These are phyloP conservation scores for Cenchrus fungigraminus DNA, from an alignment of 176 grass and related monocot species.

Conservation along the genomic window DNA sequence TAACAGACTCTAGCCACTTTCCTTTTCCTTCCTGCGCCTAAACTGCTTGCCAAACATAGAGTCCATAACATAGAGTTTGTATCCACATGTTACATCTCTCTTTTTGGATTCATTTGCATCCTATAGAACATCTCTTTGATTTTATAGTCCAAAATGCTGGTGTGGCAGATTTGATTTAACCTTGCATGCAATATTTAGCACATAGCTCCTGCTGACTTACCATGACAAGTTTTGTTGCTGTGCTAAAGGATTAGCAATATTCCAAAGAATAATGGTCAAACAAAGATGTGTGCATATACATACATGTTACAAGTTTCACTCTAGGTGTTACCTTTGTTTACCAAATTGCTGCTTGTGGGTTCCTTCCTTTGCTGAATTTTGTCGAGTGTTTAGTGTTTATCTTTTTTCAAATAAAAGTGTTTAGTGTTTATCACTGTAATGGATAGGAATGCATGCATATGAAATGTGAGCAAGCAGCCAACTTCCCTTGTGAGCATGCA, in stretches of 20 bases:
- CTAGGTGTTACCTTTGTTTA: slow-evolving; percentile 2
- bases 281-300: not conserved
- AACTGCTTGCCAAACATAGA: too few relatives aligned
- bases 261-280: not conserved
- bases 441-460: not conserved
- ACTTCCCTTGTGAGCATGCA: not conserved
- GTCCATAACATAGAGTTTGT: not conserved
- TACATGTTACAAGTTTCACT: not conserved
- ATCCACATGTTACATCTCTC: not conserved
- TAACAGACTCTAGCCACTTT: too few relatives aligned
- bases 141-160: slow-evolving; percentile 9
- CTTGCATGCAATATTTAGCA: not conserved
- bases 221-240: not conserved
- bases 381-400: not conserved
- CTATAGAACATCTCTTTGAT: not conserved
- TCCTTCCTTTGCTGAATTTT: slow-evolving; percentile 4
- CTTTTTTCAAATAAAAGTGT: not conserved
- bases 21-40: too few relatives aligned
- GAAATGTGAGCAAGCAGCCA: not conserved
- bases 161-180: not conserved
- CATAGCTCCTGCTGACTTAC: not conserved
- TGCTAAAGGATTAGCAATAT: not conserved
- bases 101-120: not conserved
- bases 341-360: not conserved
- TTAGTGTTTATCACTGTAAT: not conserved